A percentile compares a stretch with the other conserved stretches of the same genome.
Evolutionary conservation across 2,329 filamentous ascomycete genomes (phyloP).

Genomic region (Exophiala calicioides): DNA sequence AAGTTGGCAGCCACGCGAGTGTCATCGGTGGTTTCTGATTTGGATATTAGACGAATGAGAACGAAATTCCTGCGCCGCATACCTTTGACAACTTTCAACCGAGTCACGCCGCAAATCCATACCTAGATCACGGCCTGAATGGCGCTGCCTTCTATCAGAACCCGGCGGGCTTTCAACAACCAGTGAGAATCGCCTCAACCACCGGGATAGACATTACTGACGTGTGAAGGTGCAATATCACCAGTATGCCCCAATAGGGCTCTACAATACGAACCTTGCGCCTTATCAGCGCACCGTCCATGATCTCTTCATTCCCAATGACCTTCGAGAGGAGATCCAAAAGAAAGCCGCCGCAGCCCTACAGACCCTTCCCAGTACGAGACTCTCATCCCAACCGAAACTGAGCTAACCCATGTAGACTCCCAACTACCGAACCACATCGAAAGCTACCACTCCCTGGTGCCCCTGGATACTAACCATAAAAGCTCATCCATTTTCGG

Average conservation of each 20-base stretch:
- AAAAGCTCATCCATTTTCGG: conserved; percentile 74
- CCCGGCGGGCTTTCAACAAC: conserved; percentile 62
- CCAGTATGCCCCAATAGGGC: conserved; percentile 83
- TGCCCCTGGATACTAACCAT: conserved; percentile 81
- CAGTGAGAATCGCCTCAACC: conserved; percentile 49
- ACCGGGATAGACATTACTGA: conserved; percentile 5
- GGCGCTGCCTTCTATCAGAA: conserved; percentile 67
- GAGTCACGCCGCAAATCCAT: conserved; percentile 64
- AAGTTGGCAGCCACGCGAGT: conserved; percentile 31
- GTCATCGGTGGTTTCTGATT: neutral
- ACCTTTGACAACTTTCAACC: conserved; percentile 31
- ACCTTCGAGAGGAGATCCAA: conserved; percentile 82
- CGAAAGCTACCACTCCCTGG: conserved; percentile 88
- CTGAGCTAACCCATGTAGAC: conserved; percentile 41
- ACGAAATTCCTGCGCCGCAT: conserved; percentile 21
- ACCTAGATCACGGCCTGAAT: conserved; percentile 67
- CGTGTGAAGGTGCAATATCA: conserved; percentile 76
- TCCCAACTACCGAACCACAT: conserved; percentile 72
- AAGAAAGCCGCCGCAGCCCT: conserved; percentile 82
- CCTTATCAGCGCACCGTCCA: conserved; percentile 84
- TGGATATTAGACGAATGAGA: conserved; percentile 19
- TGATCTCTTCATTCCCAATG: conserved; percentile 89
- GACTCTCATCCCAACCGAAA: conserved; percentile 17
- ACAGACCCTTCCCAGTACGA: conserved; percentile 78
- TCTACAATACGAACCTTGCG: conserved; percentile 76